Base-by-base conservation (phyloP, 805 yeast genomes). In the Kazachstania africana region DNA sequence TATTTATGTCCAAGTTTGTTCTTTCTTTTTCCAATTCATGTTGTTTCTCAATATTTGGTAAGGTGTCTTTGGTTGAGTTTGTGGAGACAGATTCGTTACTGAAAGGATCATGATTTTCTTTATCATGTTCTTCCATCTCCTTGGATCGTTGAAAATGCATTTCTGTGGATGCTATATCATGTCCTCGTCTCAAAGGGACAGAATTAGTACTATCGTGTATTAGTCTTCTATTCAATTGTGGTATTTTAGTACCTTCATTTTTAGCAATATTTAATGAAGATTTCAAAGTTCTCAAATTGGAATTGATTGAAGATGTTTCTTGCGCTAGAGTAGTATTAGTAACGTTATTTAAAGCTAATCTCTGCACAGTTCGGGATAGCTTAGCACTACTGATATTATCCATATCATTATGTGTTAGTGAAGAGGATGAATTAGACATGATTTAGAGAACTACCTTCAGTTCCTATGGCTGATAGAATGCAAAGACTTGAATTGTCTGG, bases 311-410 rank as follows among this genome's bases (percentile, higher is more conserved):
- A 23, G 33, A 37, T 29, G 38, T 45, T 13, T 50, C 53, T 21
- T 47, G 47, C 4, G 47, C 36, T 19, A 45, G 27, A 19, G 47
- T 42, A 8, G 59, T 54, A 31, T 55, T 52, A 13, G 61, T 56
- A 9, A 56, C 61, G 35, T 56, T 56, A 23, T 48, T 48, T 29
- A 56, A 41, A 13, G 57, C 61, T 28, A 56, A 38, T 31, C 61
- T 40, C 33, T 47, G 52, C 9, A 42, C 50, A 28, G 41, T 49
- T 28, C 49, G 39, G 12, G 44, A 33, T 12, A 47, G 26, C 34
- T 36, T 45, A 8, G n/a, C n/a, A n/a, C n/a, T n/a, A n/a, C n/a
- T n/a, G n/a, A n/a, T n/a, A n/a, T n/a, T n/a, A n/a, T n/a, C n/a
- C n/a, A n/a, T n/a, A n/a, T n/a, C n/a, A n/a, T n/a, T n/a, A n/a